phyloP scores from a whole-genome alignment of 1,139 yeast species.

The Candida sanyaensis region DNA sequence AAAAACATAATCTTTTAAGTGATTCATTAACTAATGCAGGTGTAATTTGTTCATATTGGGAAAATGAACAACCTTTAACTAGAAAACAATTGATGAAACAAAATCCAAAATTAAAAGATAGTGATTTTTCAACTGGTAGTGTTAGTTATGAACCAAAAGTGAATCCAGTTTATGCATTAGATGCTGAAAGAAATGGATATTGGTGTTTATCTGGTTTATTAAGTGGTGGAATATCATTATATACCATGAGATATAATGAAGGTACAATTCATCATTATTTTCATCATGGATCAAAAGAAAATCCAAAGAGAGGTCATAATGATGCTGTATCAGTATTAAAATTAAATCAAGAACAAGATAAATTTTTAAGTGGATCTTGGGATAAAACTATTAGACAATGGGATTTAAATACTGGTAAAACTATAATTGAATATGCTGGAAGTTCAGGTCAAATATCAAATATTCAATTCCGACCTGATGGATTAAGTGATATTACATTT shows the following conservation, averaged over 20 bases:
- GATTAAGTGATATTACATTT: conserved; percentile 44
- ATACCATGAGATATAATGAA: conserved; percentile 80
- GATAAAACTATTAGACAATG: conserved; percentile 77
- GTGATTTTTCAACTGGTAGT: conserved; percentile 44
- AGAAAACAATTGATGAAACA: conserved; percentile 36
- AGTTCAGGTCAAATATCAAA: conserved; percentile 80
- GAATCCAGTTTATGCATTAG: conserved; percentile 87
- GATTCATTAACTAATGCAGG: conserved; percentile 89
- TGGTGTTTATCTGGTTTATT: conserved; percentile 86
- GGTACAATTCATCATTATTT: conserved; percentile 82
- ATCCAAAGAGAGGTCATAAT: conserved; percentile 48
- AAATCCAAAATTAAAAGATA: conserved; percentile 46
- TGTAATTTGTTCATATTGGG: conserved; percentile 85
- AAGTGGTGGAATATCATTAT: conserved; percentile 85
- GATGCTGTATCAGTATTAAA: conserved; percentile 74
- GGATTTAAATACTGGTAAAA: conserved; percentile 81
- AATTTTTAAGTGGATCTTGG: conserved; percentile 86
- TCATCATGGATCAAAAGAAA: conserved; percentile 32
- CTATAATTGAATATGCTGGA: conserved; percentile 48
- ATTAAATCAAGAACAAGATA: conserved; percentile 60
- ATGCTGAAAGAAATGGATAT: conserved; percentile 76
- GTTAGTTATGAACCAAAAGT: conserved; percentile 61
- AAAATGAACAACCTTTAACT: conserved; percentile 83
- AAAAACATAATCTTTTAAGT: conserved; percentile 66
- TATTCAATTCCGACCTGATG: conserved; percentile 76